These are phyloP conservation scores for Populus euphratica DNA, from an alignment of 345 rosid species.

Conservation along the genomic window DNA sequence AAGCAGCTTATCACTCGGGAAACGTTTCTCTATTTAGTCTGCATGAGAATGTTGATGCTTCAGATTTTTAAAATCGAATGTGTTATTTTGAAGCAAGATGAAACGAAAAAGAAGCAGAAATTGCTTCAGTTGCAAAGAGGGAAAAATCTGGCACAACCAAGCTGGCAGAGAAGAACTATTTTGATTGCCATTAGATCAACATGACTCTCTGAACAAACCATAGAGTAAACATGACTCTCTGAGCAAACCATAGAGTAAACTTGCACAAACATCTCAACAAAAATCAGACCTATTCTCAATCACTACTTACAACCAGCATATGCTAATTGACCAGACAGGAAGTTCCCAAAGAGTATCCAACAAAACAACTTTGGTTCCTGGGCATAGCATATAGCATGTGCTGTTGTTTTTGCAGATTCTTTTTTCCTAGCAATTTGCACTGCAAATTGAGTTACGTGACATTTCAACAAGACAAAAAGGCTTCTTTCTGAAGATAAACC, in stretches of 20 bases:
- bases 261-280: conserved; percentile 16
- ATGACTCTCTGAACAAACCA: neutral
- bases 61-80: neutral
- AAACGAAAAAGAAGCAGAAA: neutral
- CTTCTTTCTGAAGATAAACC: conserved; percentile 2
- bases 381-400: conserved; percentile 6
- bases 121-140: neutral
- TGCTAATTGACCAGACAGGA: conserved; percentile 10
- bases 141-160: neutral
- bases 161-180: neutral
- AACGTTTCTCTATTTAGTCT: too few relatives aligned
- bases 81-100: neutral
- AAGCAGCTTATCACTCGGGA: neutral
- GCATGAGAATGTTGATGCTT: neutral
- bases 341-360: conserved; percentile 2
- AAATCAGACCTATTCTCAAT: conserved; percentile 11
- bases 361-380: conserved; percentile 15
- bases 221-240: neutral
- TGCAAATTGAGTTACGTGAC: conserved; percentile 10
- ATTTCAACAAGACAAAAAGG: neutral
- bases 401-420: conserved; percentile 17
- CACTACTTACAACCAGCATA: conserved; percentile 3
- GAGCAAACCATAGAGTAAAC: conserved; percentile 5
- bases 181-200: neutral
- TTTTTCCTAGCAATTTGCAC: conserved; percentile 1